Percentiles rank a stretch among this genome's conserved stretches.
These are phyloP conservation scores for Venturia oleaginea DNA, from an alignment of 2,329 filamentous ascomycete genomes.

Conservation along the genomic window DNA sequence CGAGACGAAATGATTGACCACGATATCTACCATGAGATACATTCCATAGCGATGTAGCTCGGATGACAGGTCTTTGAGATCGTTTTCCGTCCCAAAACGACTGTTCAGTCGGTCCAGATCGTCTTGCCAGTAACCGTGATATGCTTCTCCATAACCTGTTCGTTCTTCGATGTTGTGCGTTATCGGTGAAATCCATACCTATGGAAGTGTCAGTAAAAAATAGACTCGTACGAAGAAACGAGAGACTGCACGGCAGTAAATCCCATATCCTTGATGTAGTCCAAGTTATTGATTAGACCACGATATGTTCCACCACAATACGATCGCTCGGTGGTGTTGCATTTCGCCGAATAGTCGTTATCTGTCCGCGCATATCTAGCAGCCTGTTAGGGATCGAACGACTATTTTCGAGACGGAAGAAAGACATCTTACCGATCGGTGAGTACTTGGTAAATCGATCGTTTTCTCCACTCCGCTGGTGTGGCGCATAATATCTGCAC, in stretches of 20 bases:
- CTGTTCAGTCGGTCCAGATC: constrained; percentile 46
- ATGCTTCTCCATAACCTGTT: constrained; percentile 35
- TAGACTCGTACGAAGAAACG: neutral
- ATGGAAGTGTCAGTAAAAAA: constrained; percentile 18
- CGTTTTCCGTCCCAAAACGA: constrained; percentile 49
- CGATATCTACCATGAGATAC: constrained; percentile 53
- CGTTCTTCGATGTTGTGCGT: constrained; percentile 32
- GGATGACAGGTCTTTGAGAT: constrained; percentile 48
- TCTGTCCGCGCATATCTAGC: constrained; percentile 30
- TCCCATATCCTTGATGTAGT: constrained; percentile 55
- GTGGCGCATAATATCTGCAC: neutral
- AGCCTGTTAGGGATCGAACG: neutral
- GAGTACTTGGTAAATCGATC: constrained; percentile 35
- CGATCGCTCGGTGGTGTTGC: constrained; percentile 24
- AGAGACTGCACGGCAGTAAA: constrained; percentile 39
- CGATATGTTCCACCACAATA: constrained; percentile 56
- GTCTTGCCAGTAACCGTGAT: constrained; percentile 46
- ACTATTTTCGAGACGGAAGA: neutral
- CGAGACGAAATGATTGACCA: constrained; percentile 50
- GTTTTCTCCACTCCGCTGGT: constrained; percentile 27
- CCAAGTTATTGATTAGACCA: constrained; percentile 49
- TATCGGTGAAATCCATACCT: constrained; percentile 38
- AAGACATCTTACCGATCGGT: constrained; percentile 29
- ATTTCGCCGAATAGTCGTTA: constrained; percentile 30
- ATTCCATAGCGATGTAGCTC: constrained; percentile 48